Conservation (phyloP, 139 green algal genomes). For the Ulvella scutata region DNA sequence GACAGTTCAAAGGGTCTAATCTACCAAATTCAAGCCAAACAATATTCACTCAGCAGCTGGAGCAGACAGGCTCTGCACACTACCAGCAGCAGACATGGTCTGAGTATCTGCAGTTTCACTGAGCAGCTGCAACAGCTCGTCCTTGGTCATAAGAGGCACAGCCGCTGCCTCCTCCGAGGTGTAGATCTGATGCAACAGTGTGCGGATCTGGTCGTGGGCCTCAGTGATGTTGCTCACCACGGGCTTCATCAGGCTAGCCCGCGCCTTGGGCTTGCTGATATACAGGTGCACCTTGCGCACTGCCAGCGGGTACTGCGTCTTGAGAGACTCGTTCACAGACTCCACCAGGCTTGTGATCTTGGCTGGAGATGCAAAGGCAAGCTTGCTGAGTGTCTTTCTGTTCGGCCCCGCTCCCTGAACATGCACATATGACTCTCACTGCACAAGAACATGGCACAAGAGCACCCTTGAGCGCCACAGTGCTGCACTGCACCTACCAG, state of each 20-base stretch:
- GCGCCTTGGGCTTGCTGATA: slow-evolving; percentile 57
- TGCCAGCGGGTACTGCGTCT: slow-evolving; percentile 32
- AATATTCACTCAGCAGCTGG: too few species aligned
- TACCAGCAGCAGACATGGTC: too few species aligned
- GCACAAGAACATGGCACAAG: neutral
- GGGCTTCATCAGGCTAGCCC: slow-evolving; percentile 69
- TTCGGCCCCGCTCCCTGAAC: neutral
- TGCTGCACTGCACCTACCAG: neutral
- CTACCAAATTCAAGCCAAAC: too few species aligned
- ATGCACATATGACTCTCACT: neutral
- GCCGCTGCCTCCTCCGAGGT: slow-evolving; percentile 24
- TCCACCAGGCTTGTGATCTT: slow-evolving; percentile 65
- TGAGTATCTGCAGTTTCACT: too few species aligned
- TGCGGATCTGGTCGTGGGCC: slow-evolving; percentile 74
- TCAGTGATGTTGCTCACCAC: slow-evolving; percentile 89
- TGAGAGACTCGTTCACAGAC: slow-evolving; percentile 56
- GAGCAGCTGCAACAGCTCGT: slow-evolving; percentile 11
- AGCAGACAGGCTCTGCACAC: too few species aligned
- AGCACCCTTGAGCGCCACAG: neutral
- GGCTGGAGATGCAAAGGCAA: slow-evolving; percentile 78
- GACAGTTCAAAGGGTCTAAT: too few species aligned
- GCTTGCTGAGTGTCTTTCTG: slow-evolving; percentile 4
- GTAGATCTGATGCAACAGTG: slow-evolving; percentile 59
- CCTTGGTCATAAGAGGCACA: slow-evolving; percentile 20
- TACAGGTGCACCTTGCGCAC: slow-evolving; percentile 68